Evolutionary conservation across 176 grass and related monocot species (phyloP).

Genomic region (Phoenix dactylifera): DNA sequence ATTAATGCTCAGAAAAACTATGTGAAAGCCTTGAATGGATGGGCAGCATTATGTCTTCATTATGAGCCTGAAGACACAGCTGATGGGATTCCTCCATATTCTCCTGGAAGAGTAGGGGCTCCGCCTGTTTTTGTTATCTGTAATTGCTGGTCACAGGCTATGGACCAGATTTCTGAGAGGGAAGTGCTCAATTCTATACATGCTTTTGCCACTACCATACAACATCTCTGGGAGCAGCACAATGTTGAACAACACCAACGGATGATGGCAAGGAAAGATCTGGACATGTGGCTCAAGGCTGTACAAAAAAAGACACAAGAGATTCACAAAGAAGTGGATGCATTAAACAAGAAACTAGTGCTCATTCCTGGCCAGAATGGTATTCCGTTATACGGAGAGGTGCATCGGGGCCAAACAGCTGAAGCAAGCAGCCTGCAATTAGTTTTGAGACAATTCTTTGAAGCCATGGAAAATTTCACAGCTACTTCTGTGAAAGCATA

Average conservation of each 20-base stretch:
- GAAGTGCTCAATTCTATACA: constrained; percentile 32
- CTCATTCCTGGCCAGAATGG: constrained; percentile 31
- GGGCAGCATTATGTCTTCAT: constrained; percentile 67
- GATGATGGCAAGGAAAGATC: constrained; percentile 34
- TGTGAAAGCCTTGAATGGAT: constrained; percentile 67
- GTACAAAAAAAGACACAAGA: constrained; percentile 45
- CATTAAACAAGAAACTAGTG: constrained; percentile 62
- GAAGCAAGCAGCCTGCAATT: constrained; percentile 36
- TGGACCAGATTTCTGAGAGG: constrained; percentile 61
- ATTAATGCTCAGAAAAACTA: constrained; percentile 68
- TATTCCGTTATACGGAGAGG: constrained; percentile 11
- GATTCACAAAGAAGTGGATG: constrained; percentile 56
- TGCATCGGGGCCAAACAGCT: constrained; percentile 23
- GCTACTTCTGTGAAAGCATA: constrained; percentile 44
- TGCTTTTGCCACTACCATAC: constrained; percentile 42
- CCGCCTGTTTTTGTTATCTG: constrained; percentile 68
- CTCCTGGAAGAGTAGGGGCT: constrained; percentile 55
- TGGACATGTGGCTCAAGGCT: constrained; percentile 50
- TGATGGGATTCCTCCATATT: constrained; percentile 40
- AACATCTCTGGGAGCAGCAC: constrained; percentile 46
- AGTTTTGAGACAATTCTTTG: constrained; percentile 40
- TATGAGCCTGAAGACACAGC: constrained; percentile 31
- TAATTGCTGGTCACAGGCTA: constrained; percentile 75
- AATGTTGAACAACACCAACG: constrained; percentile 38
- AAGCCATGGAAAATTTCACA: constrained; percentile 44